Evolutionary conservation across 257 asterid genomes (phyloP).

Genomic region (Solanum medicagineum): DNA sequence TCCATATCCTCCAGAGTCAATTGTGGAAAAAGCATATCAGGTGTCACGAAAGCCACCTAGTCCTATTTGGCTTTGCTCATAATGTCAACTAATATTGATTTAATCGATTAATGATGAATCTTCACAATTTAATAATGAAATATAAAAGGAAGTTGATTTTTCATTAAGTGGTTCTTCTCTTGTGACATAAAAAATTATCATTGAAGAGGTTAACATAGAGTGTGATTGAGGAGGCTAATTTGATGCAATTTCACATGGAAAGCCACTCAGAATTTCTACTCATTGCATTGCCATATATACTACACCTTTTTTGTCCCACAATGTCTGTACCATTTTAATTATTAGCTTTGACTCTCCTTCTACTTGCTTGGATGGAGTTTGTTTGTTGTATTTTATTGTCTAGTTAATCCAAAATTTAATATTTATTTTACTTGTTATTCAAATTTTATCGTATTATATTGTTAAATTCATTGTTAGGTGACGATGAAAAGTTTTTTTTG

Average conservation of each 20-base stretch:
- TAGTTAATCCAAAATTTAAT: neutral
- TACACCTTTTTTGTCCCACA: constrained; percentile 6
- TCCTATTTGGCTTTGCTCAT: too few species aligned
- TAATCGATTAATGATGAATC: neutral
- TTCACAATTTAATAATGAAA: neutral
- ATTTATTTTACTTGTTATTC: neutral
- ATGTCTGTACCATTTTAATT: constrained; percentile 22
- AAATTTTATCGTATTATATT: too few species aligned
- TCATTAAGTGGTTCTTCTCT: neutral
- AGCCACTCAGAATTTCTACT: constrained; percentile 43
- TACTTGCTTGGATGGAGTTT: neutral
- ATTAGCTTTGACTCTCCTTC: neutral
- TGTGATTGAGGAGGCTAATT: constrained; percentile 11
- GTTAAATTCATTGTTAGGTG: neutral
- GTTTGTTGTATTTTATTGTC: neutral
- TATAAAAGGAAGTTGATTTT: neutral
- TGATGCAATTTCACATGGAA: constrained; percentile 42
- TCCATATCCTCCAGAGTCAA: too few species aligned
- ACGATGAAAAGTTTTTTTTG: neutral
- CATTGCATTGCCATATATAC: constrained; percentile 19
- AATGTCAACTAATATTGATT: neutral
- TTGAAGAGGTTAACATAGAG: neutral
- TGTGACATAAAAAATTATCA: neutral
- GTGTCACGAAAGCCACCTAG: too few species aligned
- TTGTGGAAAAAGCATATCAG: too few species aligned